Evolutionary conservation across 768 basidiomycete genomes (phyloP).

Genomic region (Agaricus bisporus): DNA sequence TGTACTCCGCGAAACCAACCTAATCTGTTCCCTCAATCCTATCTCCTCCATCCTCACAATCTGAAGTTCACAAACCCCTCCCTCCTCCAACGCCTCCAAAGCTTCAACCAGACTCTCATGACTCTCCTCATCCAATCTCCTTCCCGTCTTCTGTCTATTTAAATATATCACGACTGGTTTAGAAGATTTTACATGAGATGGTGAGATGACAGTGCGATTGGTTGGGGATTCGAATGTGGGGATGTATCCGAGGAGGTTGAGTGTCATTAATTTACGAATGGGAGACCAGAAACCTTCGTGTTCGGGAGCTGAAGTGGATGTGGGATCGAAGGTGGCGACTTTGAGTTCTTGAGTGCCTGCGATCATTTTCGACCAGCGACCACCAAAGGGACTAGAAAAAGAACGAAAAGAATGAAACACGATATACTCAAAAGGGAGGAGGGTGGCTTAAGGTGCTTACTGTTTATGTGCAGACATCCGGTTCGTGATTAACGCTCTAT

Average conservation of each 20-base stretch:
- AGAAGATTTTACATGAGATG: conserved; percentile 2
- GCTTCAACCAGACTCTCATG: conserved; percentile 18
- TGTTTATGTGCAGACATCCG: conserved; percentile 53
- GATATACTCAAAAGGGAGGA: too few relatives aligned
- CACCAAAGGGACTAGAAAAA: conserved; percentile 19
- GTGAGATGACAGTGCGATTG: conserved; percentile 12
- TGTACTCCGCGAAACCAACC: conserved; percentile 17
- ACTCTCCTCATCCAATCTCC: conserved; percentile 16
- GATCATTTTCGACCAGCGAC: conserved; percentile 30
- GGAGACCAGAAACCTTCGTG: conserved; percentile 27
- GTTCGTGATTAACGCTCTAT: conserved; percentile 54
- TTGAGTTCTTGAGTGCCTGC: conserved; percentile 26
- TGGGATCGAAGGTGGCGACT: conserved; percentile 12
- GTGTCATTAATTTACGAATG: conserved; percentile 22
- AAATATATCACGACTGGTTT: conserved; percentile 47
- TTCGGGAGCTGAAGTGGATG: not conserved
- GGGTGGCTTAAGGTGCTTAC: too few relatives aligned
- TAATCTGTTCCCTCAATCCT: conserved; percentile 16
- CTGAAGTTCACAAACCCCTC: conserved; percentile 18
- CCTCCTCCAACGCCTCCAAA: conserved; percentile 16
- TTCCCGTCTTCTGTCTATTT: conserved; percentile 41
- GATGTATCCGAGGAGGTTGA: conserved; percentile 26
- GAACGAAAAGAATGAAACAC: too few relatives aligned
- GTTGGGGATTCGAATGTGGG: conserved; percentile 14
- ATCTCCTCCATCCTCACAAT: conserved; percentile 18